Percentiles rank a stretch among this genome's conserved stretches.
phyloP scores from a whole-genome alignment of 495 filamentous ascomycete genomes.

The Penicillium goetzii region DNA sequence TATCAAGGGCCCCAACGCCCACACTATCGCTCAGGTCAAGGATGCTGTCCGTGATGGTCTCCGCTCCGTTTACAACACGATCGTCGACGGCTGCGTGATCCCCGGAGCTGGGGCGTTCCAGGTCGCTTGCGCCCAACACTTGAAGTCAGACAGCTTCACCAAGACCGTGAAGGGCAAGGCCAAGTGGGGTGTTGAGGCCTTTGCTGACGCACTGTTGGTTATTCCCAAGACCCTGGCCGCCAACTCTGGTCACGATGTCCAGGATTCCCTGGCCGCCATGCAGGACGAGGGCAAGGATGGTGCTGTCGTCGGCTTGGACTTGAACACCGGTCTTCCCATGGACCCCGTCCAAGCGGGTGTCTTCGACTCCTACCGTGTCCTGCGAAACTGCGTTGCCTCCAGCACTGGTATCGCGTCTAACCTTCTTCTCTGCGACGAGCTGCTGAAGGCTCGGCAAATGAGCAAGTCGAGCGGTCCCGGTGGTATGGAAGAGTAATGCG shows the following conservation, averaged over 20 bases:
- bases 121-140: conserved; percentile 87
- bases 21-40: conserved; percentile 94
- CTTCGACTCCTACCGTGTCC: conserved; percentile 93
- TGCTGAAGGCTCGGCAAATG: conserved; percentile 98
- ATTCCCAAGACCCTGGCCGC: conserved; percentile 97
- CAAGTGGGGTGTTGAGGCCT: conserved; percentile 91
- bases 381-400: conserved; percentile 90
- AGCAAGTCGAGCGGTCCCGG: conserved; percentile 51
- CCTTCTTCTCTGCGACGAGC: conserved; percentile 92
- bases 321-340: conserved; percentile 88
- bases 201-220: conserved; percentile 88
- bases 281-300: conserved; percentile 86
- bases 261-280: conserved; percentile 83
- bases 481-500: conserved; percentile 51
- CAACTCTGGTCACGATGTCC: conserved; percentile 94
- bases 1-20: conserved; percentile 95
- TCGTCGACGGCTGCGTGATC: conserved; percentile 92
- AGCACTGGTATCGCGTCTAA: conserved; percentile 95
- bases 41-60: conserved; percentile 97
- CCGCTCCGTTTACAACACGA: conserved; percentile 96
- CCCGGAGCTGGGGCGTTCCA: conserved; percentile 97
- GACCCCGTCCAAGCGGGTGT: conserved; percentile 92
- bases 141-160: conserved; percentile 77
- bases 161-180: conserved; percentile 96
- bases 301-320: conserved; percentile 82